Evolutionary conservation across 805 yeast genomes (phyloP).

Genomic region (Candida loeiensis): DNA sequence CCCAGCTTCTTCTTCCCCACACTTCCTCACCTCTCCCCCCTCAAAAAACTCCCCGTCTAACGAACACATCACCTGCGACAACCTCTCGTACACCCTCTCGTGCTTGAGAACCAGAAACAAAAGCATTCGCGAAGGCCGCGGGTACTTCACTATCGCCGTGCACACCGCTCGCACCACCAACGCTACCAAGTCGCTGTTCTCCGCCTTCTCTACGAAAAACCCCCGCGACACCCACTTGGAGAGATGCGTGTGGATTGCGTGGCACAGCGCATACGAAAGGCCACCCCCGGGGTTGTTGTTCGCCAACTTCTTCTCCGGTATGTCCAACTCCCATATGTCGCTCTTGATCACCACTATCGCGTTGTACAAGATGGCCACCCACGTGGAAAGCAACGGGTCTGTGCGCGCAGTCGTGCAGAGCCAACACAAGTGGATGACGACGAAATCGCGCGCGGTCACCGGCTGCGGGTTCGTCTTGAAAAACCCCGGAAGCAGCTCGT

Average conservation of each 20-base stretch:
- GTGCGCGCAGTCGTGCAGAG: conserved; percentile 23
- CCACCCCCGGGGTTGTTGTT: conserved; percentile 38
- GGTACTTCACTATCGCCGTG: conserved; percentile 48
- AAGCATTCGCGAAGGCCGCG: conserved; percentile 51
- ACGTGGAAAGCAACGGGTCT: conserved; percentile 36
- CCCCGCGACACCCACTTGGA: conserved; percentile 32
- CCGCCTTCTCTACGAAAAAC: conserved; percentile 35
- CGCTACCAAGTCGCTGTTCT: conserved; percentile 56
- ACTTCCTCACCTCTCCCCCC: conserved; percentile 18
- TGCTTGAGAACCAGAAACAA: conserved; percentile 48
- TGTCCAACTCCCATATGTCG: conserved; percentile 13
- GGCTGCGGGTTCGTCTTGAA: conserved; percentile 43
- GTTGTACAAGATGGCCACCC: conserved; percentile 61
- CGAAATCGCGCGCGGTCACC: conserved; percentile 60
- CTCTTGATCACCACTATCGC: conserved; percentile 40
- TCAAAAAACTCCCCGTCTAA: conserved; percentile 22
- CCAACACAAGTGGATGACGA: conserved; percentile 49
- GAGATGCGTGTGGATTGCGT: conserved; percentile 39
- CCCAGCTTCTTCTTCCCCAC: conserved; percentile 6
- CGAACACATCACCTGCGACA: conserved; percentile 32
- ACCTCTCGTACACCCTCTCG: conserved; percentile 33
- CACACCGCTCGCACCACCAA: conserved; percentile 55
- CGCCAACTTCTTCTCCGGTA: conserved; percentile 22
- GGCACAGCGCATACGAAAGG: conserved; percentile 50
- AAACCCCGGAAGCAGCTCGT: conserved; percentile 50